A percentile compares a stretch with the other conserved stretches of the same genome.
These are phyloP conservation scores for Heteromeles arbutifolia DNA, from an alignment of 306 rosid genomes.

Conservation along the genomic window DNA sequence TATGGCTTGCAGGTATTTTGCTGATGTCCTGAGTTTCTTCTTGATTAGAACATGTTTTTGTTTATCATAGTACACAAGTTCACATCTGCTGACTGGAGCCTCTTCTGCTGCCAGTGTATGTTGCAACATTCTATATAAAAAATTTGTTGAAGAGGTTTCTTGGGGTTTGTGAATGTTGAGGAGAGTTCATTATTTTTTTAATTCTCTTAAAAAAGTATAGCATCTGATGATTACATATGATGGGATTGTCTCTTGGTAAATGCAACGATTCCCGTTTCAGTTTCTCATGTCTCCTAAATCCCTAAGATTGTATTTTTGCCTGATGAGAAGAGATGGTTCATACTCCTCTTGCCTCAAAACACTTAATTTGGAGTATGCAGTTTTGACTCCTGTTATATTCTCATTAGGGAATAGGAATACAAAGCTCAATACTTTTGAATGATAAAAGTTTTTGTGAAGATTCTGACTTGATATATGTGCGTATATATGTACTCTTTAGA, in stretches of 20 bases:
- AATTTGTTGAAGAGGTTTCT: background rate
- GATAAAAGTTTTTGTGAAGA: background rate
- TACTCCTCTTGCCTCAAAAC: background rate
- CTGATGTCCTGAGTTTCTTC: constrained; percentile 21
- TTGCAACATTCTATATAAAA: background rate
- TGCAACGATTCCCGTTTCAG: background rate
- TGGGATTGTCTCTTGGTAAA: background rate
- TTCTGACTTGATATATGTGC: background rate
- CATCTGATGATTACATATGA: background rate
- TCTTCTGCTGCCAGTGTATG: background rate
- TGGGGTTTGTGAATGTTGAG: background rate
- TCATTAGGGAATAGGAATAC: background rate
- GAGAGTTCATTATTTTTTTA: background rate
- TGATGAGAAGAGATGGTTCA: background rate
- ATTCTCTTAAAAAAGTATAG: background rate
- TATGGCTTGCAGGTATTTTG: constrained; percentile 72
- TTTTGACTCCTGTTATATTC: background rate
- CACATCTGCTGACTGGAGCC: background rate
- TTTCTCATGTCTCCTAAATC: background rate
- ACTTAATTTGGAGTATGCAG: background rate
- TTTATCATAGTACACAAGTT: background rate
- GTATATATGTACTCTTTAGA: background rate
- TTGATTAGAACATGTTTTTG: background rate
- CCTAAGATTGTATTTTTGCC: background rate
- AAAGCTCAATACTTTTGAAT: background rate